These are phyloP conservation scores for Ophiostoma quercus DNA, from an alignment of 2,329 filamentous ascomycete genomes.

Conservation along the genomic window DNA sequence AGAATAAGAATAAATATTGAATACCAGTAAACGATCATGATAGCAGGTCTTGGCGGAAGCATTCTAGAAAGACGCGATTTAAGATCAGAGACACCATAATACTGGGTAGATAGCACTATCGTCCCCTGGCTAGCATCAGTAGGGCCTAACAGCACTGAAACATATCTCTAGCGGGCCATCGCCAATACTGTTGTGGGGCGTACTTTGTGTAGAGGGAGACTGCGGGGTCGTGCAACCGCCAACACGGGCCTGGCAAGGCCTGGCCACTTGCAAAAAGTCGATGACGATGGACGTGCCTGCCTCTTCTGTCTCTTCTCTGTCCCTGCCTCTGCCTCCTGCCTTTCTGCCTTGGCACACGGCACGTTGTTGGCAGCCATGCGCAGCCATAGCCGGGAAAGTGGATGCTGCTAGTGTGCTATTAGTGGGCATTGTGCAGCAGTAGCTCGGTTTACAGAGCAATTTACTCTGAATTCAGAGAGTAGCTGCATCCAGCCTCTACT, in stretches of 20 bases:
- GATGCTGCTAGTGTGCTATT: background rate
- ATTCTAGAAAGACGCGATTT: too few relatives aligned
- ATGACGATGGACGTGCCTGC: slow-evolving; percentile 1
- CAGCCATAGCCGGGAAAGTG: slow-evolving; percentile 8
- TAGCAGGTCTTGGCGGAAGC: background rate
- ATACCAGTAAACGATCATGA: too few relatives aligned
- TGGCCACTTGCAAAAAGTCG: background rate
- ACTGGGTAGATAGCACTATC: too few relatives aligned
- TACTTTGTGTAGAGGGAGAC: background rate
- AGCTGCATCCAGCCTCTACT: slow-evolving; percentile 2
- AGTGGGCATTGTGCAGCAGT: background rate
- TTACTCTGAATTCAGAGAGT: too few relatives aligned
- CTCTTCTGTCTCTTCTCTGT: slow-evolving; percentile 8
- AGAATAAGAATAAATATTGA: too few relatives aligned
- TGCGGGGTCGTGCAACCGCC: slow-evolving; percentile 18
- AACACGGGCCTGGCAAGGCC: background rate
- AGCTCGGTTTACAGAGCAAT: too few relatives aligned
- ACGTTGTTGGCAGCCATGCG: background rate
- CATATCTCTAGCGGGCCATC: too few relatives aligned
- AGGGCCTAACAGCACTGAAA: background rate
- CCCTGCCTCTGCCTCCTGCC: background rate
- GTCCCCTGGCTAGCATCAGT: background rate
- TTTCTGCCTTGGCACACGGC: slow-evolving; percentile 19
- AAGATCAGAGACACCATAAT: too few relatives aligned
- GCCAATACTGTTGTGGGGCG: background rate